Conservation (phyloP, 2,329 filamentous ascomycete genomes). For the Aspergillus quadricinctus region DNA sequence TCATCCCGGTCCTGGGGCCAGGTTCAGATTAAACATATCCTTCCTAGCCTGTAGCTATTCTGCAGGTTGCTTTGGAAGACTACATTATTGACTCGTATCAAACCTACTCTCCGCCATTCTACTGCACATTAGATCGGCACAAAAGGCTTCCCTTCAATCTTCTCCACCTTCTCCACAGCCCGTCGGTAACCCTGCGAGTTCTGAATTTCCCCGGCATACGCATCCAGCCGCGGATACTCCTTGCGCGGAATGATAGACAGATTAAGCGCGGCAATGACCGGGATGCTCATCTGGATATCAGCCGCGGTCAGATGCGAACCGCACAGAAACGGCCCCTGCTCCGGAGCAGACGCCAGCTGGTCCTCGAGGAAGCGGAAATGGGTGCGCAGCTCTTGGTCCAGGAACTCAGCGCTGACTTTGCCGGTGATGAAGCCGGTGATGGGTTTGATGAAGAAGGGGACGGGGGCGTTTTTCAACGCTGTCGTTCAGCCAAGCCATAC, state of each 20-base stretch:
- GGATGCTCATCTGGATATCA: conserved; percentile 47
- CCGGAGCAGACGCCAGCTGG: conserved; percentile 40
- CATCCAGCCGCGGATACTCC: background rate
- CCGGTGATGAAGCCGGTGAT: conserved; percentile 54
- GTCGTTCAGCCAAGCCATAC: too few species aligned
- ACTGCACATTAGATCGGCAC: background rate
- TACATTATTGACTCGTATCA: too few species aligned
- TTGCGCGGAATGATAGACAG: background rate
- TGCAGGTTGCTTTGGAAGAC: too few species aligned
- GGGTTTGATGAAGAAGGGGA: conserved; percentile 67
- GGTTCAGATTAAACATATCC: too few species aligned
- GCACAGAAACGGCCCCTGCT: conserved; percentile 38
- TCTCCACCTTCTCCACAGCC: background rate
- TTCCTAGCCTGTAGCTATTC: too few species aligned
- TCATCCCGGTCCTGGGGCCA: too few species aligned
- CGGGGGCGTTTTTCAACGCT: conserved; percentile 47
- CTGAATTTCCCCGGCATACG: background rate
- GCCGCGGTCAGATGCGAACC: conserved; percentile 42
- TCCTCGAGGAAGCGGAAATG: conserved; percentile 44
- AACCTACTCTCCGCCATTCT: too few species aligned
- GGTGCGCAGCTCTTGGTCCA: conserved; percentile 37
- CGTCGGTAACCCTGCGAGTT: background rate
- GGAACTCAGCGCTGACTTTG: conserved; percentile 37
- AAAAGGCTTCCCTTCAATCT: background rate
- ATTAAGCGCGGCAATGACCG: conserved; percentile 35